phyloP scores from a whole-genome alignment of 2,329 filamentous ascomycete genomes.

The Elsinoe necatrix region DNA sequence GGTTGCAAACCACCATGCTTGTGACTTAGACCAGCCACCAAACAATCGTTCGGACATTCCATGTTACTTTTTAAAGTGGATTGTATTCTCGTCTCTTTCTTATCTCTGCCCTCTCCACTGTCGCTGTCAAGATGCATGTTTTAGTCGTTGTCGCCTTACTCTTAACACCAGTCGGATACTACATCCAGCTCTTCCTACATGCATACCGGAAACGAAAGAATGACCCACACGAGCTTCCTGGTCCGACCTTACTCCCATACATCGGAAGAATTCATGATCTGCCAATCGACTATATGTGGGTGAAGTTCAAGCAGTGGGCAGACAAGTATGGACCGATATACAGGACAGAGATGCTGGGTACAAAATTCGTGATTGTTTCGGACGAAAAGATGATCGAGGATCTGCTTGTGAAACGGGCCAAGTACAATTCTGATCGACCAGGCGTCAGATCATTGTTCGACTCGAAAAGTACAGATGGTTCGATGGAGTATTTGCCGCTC shows the following conservation, averaged over 20 bases:
- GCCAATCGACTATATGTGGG: constrained; percentile 44
- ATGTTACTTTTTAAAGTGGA: background rate
- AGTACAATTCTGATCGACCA: constrained; percentile 46
- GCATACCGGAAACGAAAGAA: constrained; percentile 28
- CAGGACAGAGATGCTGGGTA: constrained; percentile 31
- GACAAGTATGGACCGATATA: constrained; percentile 30
- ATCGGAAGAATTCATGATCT: constrained; percentile 39
- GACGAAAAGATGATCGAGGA: constrained; percentile 48
- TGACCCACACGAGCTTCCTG: constrained; percentile 32
- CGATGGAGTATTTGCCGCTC: constrained; percentile 48
- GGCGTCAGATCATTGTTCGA: constrained; percentile 45
- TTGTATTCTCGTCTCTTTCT: background rate
- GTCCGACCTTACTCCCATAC: constrained; percentile 32
- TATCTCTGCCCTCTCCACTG: background rate
- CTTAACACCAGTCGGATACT: constrained; percentile 33
- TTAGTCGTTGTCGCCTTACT: constrained; percentile 32
- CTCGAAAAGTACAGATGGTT: constrained; percentile 47
- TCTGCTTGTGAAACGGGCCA: constrained; percentile 44
- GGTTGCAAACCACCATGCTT: background rate
- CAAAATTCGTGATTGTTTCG: constrained; percentile 42
- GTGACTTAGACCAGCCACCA: background rate
- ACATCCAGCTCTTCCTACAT: constrained; percentile 28
- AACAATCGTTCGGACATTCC: background rate
- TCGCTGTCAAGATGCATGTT: constrained; percentile 32
- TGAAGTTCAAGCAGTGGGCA: constrained; percentile 42